Conservation (phyloP, 805 yeast species). For the Tetrapisispora pingtungensis region DNA sequence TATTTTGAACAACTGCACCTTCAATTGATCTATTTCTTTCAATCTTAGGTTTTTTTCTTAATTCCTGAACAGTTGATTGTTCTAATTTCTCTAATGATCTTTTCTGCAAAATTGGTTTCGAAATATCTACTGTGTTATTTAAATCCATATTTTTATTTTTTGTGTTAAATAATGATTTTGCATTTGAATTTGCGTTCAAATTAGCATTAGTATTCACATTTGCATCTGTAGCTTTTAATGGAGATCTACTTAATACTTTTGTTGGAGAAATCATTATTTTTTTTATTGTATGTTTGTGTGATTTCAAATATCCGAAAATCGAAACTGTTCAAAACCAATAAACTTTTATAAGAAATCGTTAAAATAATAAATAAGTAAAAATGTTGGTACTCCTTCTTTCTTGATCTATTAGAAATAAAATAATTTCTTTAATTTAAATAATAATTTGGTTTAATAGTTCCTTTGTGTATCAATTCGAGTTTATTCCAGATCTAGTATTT, state of each 20-base stretch:
- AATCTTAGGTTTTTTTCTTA: conserved; percentile 17
- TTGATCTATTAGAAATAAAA: too few species aligned
- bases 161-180: background rate
- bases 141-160: background rate
- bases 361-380: too few species aligned
- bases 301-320: too few species aligned
- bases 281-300: conserved; percentile 1
- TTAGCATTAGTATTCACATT: conserved; percentile 7
- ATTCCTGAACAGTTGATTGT: conserved; percentile 7
- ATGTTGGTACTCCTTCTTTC: too few species aligned
- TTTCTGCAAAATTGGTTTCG: conserved; percentile 10
- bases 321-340: too few species aligned
- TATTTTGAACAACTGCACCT: conserved; percentile 22
- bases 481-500: too few species aligned
- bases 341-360: too few species aligned
- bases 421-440: too few species aligned
- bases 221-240: conserved; percentile 27
- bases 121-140: background rate
- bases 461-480: too few species aligned
- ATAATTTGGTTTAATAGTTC: too few species aligned
- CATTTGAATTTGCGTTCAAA: background rate
- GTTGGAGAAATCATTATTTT: conserved; percentile 10
- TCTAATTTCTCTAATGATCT: conserved; percentile 20
- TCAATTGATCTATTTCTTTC: conserved; percentile 28
- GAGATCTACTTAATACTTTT: conserved; percentile 17